These are phyloP conservation scores for Backusella tarrabulga DNA, from an alignment of 192 early-diverging fungal genomes.

Conservation along the genomic window DNA sequence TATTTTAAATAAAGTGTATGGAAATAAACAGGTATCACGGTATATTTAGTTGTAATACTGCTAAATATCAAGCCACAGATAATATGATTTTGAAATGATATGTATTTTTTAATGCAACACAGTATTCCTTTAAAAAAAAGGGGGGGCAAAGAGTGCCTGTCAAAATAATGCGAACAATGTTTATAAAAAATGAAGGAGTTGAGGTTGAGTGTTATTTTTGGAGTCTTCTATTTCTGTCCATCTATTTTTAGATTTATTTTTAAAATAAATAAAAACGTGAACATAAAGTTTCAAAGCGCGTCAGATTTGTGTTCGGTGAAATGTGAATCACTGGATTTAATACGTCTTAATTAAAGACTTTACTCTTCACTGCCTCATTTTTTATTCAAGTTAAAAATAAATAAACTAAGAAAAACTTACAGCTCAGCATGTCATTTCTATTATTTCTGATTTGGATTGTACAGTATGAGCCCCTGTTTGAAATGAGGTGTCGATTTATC, in stretches of 20 bases:
- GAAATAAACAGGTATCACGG: too few species aligned
- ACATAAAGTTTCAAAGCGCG: neutral
- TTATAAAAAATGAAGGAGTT: neutral
- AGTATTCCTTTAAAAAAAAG: too few species aligned
- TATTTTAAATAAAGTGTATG: too few species aligned
- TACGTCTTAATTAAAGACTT: neutral
- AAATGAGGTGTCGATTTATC: too few species aligned
- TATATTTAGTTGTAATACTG: too few species aligned
- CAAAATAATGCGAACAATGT: neutral
- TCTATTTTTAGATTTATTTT: neutral
- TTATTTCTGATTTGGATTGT: neutral
- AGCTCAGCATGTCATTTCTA: neutral
- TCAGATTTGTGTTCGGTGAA: too few species aligned
- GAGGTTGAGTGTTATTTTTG: neutral
- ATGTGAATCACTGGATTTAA: too few species aligned
- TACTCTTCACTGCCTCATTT: neutral
- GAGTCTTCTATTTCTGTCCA: neutral
- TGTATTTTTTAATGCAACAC: too few species aligned
- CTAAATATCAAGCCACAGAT: too few species aligned
- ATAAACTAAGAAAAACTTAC: neutral
- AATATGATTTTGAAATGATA: too few species aligned
- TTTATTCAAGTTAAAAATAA: neutral
- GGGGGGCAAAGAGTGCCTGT: neutral
- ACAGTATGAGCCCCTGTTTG: too few species aligned
- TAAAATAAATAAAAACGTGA: neutral